Conservation (phyloP, 2,329 filamentous ascomycete genomes). For the Torrubiella hemipterigena region DNA sequence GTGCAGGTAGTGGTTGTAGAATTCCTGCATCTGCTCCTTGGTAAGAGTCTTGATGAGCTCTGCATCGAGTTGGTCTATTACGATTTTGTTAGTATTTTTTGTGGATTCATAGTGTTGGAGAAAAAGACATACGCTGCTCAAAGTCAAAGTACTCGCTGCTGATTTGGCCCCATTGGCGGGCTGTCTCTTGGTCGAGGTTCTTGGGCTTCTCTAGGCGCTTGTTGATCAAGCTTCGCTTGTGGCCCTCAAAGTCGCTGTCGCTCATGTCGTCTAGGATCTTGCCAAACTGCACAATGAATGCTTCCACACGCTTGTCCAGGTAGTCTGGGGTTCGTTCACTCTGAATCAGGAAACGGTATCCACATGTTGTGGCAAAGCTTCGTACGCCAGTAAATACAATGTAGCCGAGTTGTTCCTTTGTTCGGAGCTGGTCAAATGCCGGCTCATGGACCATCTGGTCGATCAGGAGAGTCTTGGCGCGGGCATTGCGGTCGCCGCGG, state of each 20-base stretch:
- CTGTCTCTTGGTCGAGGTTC: slow-evolving; percentile 77
- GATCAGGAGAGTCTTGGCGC: slow-evolving; percentile 69
- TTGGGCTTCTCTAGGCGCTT: slow-evolving; percentile 84
- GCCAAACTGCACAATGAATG: slow-evolving; percentile 61
- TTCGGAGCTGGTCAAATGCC: slow-evolving; percentile 85
- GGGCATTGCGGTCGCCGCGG: slow-evolving; percentile 53
- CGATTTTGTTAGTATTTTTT: slow-evolving; percentile 8
- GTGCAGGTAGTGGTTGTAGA: slow-evolving; percentile 65
- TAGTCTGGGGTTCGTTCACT: slow-evolving; percentile 79
- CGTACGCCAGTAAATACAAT: slow-evolving; percentile 79
- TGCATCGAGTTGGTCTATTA: slow-evolving; percentile 61
- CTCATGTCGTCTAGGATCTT: slow-evolving; percentile 62
- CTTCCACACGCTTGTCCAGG: slow-evolving; percentile 76
- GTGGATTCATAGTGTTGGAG: not conserved
- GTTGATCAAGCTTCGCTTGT: slow-evolving; percentile 81
- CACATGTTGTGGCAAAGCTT: slow-evolving; percentile 63
- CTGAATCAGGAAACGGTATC: slow-evolving; percentile 84
- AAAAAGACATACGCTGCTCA: slow-evolving; percentile 53
- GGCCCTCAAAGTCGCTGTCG: slow-evolving; percentile 73
- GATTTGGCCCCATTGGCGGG: slow-evolving; percentile 76
- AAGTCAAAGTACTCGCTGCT: slow-evolving; percentile 83
- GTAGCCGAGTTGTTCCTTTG: slow-evolving; percentile 95
- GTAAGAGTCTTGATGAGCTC: slow-evolving; percentile 60
- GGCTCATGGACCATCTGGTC: slow-evolving; percentile 89
- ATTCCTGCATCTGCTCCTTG: slow-evolving; percentile 68